A percentile compares a stretch with the other conserved stretches of the same genome.
phyloP scores from a whole-genome alignment of 1,139 yeast genomes.

The Hansenula lynferdii region DNA sequence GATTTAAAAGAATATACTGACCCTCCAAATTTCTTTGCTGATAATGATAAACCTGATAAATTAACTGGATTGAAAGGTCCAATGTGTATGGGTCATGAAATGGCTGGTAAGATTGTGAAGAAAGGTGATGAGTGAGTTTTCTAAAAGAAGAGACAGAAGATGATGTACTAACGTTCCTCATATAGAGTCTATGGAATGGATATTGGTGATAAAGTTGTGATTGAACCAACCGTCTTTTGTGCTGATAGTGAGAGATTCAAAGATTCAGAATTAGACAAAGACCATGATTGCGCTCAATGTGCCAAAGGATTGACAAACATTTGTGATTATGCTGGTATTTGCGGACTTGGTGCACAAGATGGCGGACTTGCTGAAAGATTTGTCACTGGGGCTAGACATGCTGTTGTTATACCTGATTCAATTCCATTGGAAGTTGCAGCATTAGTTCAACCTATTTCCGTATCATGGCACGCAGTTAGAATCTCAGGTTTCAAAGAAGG shows the following conservation, averaged over 20 bases:
- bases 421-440: slow-evolving; percentile 45
- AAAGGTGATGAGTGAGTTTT: slow-evolving; percentile 32
- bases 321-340: slow-evolving; percentile 39
- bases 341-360: slow-evolving; percentile 39
- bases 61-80: slow-evolving; percentile 31
- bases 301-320: slow-evolving; percentile 40
- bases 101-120: slow-evolving; percentile 32
- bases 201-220: slow-evolving; percentile 39
- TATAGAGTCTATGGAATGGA: slow-evolving; percentile 30
- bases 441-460: slow-evolving; percentile 40
- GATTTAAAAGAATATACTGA: slow-evolving; percentile 43
- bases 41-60: slow-evolving; percentile 26
- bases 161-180: no score
- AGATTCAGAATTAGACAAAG: slow-evolving; percentile 10
- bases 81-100: slow-evolving; percentile 55
- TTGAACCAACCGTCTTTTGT: slow-evolving; percentile 52
- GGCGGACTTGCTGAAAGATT: slow-evolving; percentile 44
- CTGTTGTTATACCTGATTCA: slow-evolving; percentile 30
- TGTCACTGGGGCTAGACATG: slow-evolving; percentile 33
- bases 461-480: slow-evolving; percentile 44
- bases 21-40: slow-evolving; percentile 43
- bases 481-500: slow-evolving; percentile 34
- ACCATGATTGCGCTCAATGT: slow-evolving; percentile 37
- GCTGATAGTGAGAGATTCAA: slow-evolving; percentile 31
- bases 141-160: no score